Evolutionary conservation across 2,329 filamentous ascomycete genomes (phyloP).

Genomic region (Colletotrichum spaethianum): DNA sequence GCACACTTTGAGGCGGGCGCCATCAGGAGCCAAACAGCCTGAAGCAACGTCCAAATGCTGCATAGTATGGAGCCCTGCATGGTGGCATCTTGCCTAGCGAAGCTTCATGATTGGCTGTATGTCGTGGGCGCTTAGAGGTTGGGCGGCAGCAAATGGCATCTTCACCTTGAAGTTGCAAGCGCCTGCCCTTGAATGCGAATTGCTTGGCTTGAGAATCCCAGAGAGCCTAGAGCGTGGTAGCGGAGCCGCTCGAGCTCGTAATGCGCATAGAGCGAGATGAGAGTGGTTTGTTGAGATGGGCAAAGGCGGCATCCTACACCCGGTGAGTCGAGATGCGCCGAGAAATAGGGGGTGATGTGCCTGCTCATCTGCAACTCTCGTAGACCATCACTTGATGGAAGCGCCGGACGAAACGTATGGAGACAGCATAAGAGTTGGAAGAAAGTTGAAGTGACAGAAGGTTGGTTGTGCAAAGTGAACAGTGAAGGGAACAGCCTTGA

Average conservation of each 20-base stretch:
- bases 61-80: slow-evolving; percentile 37
- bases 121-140: slow-evolving; percentile 42
- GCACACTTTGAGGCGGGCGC: slow-evolving; percentile 16
- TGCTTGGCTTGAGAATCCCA: slow-evolving; percentile 33
- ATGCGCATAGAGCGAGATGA: slow-evolving; percentile 31
- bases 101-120: slow-evolving; percentile 42
- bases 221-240: slow-evolving; percentile 24
- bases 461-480: background rate
- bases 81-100: slow-evolving; percentile 38
- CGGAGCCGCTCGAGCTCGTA: slow-evolving; percentile 32
- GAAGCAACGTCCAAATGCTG: slow-evolving; percentile 9
- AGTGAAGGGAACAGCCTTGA: background rate
- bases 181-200: slow-evolving; percentile 36
- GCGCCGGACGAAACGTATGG: background rate
- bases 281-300: slow-evolving; percentile 22
- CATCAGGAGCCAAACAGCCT: slow-evolving; percentile 35
- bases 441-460: background rate
- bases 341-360: slow-evolving; percentile 20
- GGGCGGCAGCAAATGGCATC: slow-evolving; percentile 38
- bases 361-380: slow-evolving; percentile 19
- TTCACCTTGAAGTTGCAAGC: slow-evolving; percentile 37
- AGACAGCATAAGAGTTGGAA: background rate
- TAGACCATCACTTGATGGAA: slow-evolving; percentile 35
- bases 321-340: slow-evolving; percentile 38
- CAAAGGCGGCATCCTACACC: slow-evolving; percentile 26